phyloP scores from a whole-genome alignment of 495 filamentous ascomycete genomes.

The Aspergillus ellipticus region DNA sequence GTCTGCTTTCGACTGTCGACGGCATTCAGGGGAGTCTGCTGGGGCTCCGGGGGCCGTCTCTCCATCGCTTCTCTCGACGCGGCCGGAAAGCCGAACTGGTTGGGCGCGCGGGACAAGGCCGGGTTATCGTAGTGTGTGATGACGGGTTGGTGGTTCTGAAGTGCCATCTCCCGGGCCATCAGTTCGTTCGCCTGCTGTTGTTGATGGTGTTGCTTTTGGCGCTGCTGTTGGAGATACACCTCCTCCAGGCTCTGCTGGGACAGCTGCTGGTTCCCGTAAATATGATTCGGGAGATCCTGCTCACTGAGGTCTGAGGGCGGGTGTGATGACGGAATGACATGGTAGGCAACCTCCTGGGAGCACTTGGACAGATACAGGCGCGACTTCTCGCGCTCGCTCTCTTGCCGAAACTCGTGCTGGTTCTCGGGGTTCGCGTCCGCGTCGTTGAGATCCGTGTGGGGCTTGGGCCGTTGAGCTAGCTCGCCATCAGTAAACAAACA shows the following conservation, averaged over 20 bases:
- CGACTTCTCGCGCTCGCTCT: slow-evolving; percentile 50
- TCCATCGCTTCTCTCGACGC: slow-evolving; percentile 31
- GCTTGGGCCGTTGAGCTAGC: slow-evolving; percentile 37
- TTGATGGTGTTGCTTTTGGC: slow-evolving; percentile 30
- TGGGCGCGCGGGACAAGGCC: slow-evolving; percentile 29
- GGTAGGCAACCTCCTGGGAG: slow-evolving; percentile 52
- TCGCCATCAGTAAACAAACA: slow-evolving; percentile 12
- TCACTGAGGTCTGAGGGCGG: slow-evolving; percentile 44
- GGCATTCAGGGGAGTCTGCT: slow-evolving; percentile 32
- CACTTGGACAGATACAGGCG: slow-evolving; percentile 52
- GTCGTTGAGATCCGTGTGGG: slow-evolving; percentile 38
- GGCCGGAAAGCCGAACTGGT: slow-evolving; percentile 26
- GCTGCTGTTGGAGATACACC: slow-evolving; percentile 46
- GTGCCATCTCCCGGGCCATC: slow-evolving; percentile 41
- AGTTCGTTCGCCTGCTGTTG: slow-evolving; percentile 42
- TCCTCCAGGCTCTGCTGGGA: slow-evolving; percentile 49
- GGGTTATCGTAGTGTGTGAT: slow-evolving; percentile 44
- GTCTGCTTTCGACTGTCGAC: slow-evolving; percentile 37
- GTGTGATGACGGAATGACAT: slow-evolving; percentile 49
- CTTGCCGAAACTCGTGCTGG: slow-evolving; percentile 55
- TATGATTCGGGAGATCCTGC: slow-evolving; percentile 43
- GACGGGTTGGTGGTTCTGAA: slow-evolving; percentile 47
- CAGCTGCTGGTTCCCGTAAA: slow-evolving; percentile 44
- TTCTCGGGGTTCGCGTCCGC: slow-evolving; percentile 49
- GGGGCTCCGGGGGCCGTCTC: slow-evolving; percentile 36